Percentiles rank a stretch among this genome's conserved stretches.
These are phyloP conservation scores for Phaffia tasmanica DNA, from an alignment of 768 basidiomycete genomes.

Conservation along the genomic window DNA sequence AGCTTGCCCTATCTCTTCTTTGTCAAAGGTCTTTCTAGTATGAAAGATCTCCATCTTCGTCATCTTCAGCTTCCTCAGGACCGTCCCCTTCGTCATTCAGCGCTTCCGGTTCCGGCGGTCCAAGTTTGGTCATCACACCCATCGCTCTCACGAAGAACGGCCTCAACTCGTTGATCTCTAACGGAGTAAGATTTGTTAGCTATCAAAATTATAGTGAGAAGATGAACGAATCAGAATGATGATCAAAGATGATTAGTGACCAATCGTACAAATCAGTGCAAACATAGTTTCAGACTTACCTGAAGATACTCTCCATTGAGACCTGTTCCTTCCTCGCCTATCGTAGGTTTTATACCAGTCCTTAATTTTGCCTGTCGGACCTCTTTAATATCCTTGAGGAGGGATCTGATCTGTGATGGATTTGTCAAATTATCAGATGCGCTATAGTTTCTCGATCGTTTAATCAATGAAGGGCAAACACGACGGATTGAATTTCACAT, in stretches of 20 bases:
- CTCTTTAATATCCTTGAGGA: slow-evolving; percentile 91
- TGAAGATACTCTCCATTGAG: slow-evolving; percentile 72
- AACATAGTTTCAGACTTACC: slow-evolving; percentile 42
- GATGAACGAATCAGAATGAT: neutral
- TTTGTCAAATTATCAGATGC: slow-evolving; percentile 81
- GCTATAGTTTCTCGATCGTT: slow-evolving; percentile 40
- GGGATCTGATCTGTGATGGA: slow-evolving; percentile 67
- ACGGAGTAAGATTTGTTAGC: slow-evolving; percentile 73
- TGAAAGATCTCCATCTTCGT: slow-evolving; percentile 8
- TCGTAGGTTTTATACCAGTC: slow-evolving; percentile 51
- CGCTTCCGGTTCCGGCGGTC: neutral
- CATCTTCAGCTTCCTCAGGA: neutral
- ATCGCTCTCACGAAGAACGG: slow-evolving; percentile 79
- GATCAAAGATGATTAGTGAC: neutral
- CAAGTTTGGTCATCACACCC: slow-evolving; percentile 55
- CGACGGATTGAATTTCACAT: neutral
- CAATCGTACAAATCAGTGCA: neutral
- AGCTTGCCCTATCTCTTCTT: no score
- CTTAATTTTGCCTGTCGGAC: slow-evolving; percentile 88
- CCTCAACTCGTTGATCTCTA: slow-evolving; percentile 90
- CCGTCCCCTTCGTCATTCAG: neutral
- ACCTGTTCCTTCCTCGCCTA: slow-evolving; percentile 36
- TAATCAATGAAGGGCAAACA: neutral
- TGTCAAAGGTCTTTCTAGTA: no score
- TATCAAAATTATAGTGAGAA: slow-evolving; percentile 33